These are phyloP conservation scores for Stephania japonica DNA, from an alignment of 164 flowering plant species.

Conservation along the genomic window DNA sequence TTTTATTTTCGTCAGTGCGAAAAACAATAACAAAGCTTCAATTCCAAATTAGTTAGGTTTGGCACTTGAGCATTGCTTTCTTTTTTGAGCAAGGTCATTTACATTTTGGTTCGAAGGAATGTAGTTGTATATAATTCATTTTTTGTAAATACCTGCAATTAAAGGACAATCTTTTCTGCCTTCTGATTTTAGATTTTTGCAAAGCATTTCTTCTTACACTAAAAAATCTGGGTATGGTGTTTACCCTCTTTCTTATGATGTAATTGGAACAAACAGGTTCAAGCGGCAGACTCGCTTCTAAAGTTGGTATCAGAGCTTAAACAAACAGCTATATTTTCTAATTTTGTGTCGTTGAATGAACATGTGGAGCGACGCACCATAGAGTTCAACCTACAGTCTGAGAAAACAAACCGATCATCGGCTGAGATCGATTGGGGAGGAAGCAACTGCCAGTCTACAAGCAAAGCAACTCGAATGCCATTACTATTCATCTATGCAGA, in stretches of 20 bases:
- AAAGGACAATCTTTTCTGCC: neutral
- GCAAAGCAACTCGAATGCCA: constrained; percentile 83
- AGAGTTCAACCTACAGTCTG: constrained; percentile 60
- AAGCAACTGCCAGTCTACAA: constrained; percentile 86
- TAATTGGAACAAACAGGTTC: constrained; percentile 51
- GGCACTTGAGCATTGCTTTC: too few relatives aligned
- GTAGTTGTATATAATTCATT: neutral
- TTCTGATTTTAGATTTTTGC: neutral
- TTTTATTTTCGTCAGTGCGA: too few relatives aligned
- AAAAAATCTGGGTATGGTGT: too few relatives aligned
- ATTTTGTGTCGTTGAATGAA: constrained; percentile 87
- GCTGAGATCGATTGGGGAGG: constrained; percentile 75
- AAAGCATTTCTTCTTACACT: neutral
- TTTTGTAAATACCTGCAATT: neutral
- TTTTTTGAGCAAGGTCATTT: too few relatives aligned
- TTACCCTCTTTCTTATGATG: neutral
- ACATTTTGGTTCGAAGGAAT: too few relatives aligned
- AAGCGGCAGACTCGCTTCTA: constrained; percentile 86
- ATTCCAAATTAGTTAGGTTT: too few relatives aligned
- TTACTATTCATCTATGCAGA: too few relatives aligned
- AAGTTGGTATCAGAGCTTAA: constrained; percentile 93
- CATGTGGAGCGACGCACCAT: constrained; percentile 72
- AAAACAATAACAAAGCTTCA: too few relatives aligned
- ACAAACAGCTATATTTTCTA: constrained; percentile 94
- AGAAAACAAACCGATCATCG: constrained; percentile 54